Conservation (phyloP, 2,329 filamentous ascomycete genomes). For the Blastomyces gilchristii region DNA sequence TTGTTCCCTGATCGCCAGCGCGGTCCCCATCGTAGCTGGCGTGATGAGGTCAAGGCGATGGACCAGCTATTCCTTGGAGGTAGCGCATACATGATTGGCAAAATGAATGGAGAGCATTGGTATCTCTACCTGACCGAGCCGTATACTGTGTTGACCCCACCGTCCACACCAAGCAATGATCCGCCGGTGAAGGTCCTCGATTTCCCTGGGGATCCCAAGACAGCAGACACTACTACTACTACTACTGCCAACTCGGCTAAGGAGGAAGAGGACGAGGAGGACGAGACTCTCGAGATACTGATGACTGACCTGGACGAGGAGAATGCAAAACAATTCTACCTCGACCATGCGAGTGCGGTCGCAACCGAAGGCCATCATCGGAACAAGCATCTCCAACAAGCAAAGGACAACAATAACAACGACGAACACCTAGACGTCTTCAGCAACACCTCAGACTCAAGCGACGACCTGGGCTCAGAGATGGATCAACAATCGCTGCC, state of each 20-base stretch:
- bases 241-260: conserved; percentile 10
- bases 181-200: conserved; percentile 51
- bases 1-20: conserved; percentile 89
- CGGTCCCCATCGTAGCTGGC: conserved; percentile 94
- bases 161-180: conserved; percentile 56
- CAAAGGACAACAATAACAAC: conserved; percentile 44
- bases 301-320: conserved; percentile 59
- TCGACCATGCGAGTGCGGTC: conserved; percentile 78
- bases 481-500: conserved; percentile 41
- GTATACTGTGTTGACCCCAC: conserved; percentile 67
- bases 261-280: conserved; percentile 29
- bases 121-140: conserved; percentile 94
- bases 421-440: conserved; percentile 62
- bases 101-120: conserved; percentile 99
- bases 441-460: conserved; percentile 58
- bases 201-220: conserved; percentile 36
- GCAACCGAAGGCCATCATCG: conserved; percentile 63
- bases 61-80: conserved; percentile 86
- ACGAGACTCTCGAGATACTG: conserved; percentile 51
- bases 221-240: conserved; percentile 4
- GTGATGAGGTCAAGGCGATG: conserved; percentile 84
- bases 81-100: conserved; percentile 98
- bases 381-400: conserved; percentile 25
- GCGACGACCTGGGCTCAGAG: conserved; percentile 45
- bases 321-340: conserved; percentile 59